Percentiles rank a stretch among this genome's conserved stretches.
Evolutionary conservation across 2,329 filamentous ascomycete genomes (phyloP).

Genomic region (Fusarium austroafricanum): DNA sequence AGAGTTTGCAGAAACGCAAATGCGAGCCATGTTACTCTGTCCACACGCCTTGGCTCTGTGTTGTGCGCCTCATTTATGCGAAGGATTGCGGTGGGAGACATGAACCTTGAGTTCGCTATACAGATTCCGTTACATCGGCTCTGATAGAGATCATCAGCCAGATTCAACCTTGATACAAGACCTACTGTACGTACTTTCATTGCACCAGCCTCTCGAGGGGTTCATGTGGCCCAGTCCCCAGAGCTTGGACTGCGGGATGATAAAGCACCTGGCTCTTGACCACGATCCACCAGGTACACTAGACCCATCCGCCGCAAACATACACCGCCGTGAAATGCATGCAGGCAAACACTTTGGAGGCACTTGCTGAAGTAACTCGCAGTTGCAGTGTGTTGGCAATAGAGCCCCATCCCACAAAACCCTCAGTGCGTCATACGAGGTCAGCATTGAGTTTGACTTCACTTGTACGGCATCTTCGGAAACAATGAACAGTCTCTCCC

Average conservation of each 20-base stretch:
- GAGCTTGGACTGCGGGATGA: constrained; percentile 21
- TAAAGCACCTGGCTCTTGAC: constrained; percentile 4
- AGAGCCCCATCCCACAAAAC: constrained; percentile 10
- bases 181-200: background rate
- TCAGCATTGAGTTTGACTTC: constrained; percentile 18
- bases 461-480: constrained; percentile 34
- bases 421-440: constrained; percentile 30
- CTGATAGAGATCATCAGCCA: background rate
- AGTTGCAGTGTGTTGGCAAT: constrained; percentile 10
- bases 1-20: constrained; percentile 31
- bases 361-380: background rate
- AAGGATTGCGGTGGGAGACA: constrained; percentile 1
- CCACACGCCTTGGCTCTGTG: constrained; percentile 7
- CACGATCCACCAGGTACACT: constrained; percentile 19
- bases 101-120: background rate
- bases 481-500: constrained; percentile 11
- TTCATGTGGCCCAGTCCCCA: constrained; percentile 12
- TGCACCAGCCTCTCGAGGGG: constrained; percentile 5
- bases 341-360: constrained; percentile 9
- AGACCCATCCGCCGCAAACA: background rate
- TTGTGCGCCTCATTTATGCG: constrained; percentile 15
- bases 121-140: background rate
- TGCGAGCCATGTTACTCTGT: constrained; percentile 19
- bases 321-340: constrained; percentile 33
- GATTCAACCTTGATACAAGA: constrained; percentile 6